Conservation (phyloP, 306 rosid species). For the Senna tora region DNA sequence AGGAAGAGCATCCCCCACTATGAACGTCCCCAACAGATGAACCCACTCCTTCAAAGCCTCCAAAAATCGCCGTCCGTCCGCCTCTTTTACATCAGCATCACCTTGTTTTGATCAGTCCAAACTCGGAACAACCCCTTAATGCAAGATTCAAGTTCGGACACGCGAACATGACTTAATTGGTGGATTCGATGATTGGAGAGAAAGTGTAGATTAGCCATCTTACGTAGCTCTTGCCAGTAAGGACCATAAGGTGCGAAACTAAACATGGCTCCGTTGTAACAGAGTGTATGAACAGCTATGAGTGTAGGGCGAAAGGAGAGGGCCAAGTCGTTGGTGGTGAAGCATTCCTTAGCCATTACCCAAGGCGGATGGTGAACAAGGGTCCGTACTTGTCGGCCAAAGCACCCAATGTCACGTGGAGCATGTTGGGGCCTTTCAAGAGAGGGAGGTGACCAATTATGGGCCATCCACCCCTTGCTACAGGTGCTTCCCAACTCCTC, state of each 20-base stretch:
- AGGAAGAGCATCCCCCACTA: constrained; percentile 51
- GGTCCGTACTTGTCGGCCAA: constrained; percentile 15
- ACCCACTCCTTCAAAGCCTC: constrained; percentile 33
- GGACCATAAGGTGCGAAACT: constrained; percentile 41
- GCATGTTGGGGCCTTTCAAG: background rate
- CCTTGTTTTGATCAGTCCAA: constrained; percentile 31
- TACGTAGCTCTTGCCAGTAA: constrained; percentile 51
- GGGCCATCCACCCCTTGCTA: constrained; percentile 1
- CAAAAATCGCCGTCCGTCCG: constrained; percentile 3
- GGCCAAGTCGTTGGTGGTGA: constrained; percentile 41
- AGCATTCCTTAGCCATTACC: constrained; percentile 39
- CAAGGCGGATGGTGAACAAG: background rate
- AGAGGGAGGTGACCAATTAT: background rate
- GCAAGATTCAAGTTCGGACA: constrained; percentile 32
- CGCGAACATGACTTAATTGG: constrained; percentile 37
- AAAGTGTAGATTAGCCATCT: constrained; percentile 37
- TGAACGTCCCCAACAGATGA: constrained; percentile 29
- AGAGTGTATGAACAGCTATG: constrained; percentile 2
- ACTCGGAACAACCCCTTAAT: constrained; percentile 37
- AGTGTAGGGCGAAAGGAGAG: constrained; percentile 42
- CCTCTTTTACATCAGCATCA: background rate
- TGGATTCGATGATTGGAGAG: constrained; percentile 52
- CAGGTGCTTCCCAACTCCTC: background rate
- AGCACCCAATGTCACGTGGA: constrained; percentile 2
- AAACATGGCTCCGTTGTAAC: constrained; percentile 52